Conservation (phyloP, 176 grass and related monocot genomes). For the Zea luxurians region DNA sequence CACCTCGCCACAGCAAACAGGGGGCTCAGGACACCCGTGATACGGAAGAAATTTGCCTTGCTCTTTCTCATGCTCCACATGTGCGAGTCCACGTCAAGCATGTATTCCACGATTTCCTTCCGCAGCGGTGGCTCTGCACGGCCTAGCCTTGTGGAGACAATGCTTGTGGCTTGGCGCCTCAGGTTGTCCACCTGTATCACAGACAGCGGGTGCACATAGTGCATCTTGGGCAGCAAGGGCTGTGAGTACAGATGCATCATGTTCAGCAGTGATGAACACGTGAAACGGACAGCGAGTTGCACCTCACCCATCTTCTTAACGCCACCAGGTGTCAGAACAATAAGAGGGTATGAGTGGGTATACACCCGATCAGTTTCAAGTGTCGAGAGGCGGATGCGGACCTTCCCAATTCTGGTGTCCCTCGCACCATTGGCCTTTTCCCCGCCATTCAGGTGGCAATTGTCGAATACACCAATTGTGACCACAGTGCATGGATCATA, state of each 20-base stretch:
- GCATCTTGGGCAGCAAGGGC: slow-evolving; percentile 75
- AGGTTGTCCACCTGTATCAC: slow-evolving; percentile 64
- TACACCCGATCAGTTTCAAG: slow-evolving; percentile 69
- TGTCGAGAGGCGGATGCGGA: slow-evolving; percentile 66
- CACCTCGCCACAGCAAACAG: slow-evolving; percentile 53
- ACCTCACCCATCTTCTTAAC: slow-evolving; percentile 79
- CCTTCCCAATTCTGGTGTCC: slow-evolving; percentile 70
- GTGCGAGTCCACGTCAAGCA: slow-evolving; percentile 74
- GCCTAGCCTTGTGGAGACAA: slow-evolving; percentile 66
- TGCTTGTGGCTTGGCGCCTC: slow-evolving; percentile 59
- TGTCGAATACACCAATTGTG: slow-evolving; percentile 74
- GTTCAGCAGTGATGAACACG: slow-evolving; percentile 64
- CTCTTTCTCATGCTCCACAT: slow-evolving; percentile 85
- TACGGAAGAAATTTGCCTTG: slow-evolving; percentile 74
- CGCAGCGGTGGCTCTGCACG: slow-evolving; percentile 62
- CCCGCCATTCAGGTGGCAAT: slow-evolving; percentile 63
- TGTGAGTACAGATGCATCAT: slow-evolving; percentile 65
- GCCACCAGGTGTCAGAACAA: slow-evolving; percentile 55
- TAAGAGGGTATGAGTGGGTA: slow-evolving; percentile 70
- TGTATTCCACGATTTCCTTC: slow-evolving; percentile 75
- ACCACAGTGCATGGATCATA: slow-evolving; percentile 70
- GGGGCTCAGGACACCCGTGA: slow-evolving; percentile 56
- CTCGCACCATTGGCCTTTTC: slow-evolving; percentile 62
- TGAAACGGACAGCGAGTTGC: slow-evolving; percentile 68
- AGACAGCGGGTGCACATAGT: slow-evolving; percentile 56